Percentiles rank a stretch among this genome's conserved stretches.
Conservation (phyloP, 495 filamentous ascomycete species). For the Lepraria neglecta region DNA sequence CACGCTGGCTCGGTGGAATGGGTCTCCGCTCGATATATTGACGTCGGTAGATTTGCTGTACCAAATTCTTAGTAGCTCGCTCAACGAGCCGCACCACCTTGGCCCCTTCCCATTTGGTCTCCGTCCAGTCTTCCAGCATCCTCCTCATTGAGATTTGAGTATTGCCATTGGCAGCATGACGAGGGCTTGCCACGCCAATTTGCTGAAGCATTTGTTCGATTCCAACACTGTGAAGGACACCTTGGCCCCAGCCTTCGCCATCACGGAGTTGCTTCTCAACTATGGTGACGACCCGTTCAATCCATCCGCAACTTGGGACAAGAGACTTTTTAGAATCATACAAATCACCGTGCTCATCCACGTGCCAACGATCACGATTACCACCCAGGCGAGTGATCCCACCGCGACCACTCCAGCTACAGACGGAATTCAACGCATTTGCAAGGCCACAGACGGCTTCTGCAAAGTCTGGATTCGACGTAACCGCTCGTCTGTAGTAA, state of each 20-base stretch:
- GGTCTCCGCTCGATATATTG: slow-evolving; percentile 59
- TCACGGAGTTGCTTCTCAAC: slow-evolving; percentile 86
- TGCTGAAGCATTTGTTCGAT: slow-evolving; percentile 48
- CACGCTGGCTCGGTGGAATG: slow-evolving; percentile 55
- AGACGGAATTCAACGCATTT: slow-evolving; percentile 94
- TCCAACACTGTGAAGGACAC: slow-evolving; percentile 53
- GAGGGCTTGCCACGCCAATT: slow-evolving; percentile 31
- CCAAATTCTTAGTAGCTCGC: slow-evolving; percentile 66
- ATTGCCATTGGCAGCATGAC: slow-evolving; percentile 28
- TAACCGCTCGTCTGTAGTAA: slow-evolving; percentile 87
- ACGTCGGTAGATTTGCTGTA: slow-evolving; percentile 86
- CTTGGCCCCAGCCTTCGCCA: slow-evolving; percentile 80
- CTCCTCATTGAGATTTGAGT: slow-evolving; percentile 37
- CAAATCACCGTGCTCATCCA: slow-evolving; percentile 79
- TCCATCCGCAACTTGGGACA: slow-evolving; percentile 66
- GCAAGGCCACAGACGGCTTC: slow-evolving; percentile 95
- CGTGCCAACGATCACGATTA: slow-evolving; percentile 86
- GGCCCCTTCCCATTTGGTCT: slow-evolving; percentile 79
- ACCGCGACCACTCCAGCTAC: slow-evolving; percentile 87
- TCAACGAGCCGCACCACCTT: slow-evolving; percentile 81
- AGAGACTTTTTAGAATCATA: slow-evolving; percentile 59
- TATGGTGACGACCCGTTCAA: slow-evolving; percentile 91
- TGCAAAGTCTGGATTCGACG: slow-evolving; percentile 88
- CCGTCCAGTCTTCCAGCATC: slow-evolving; percentile 62
- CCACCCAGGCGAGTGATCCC: slow-evolving; percentile 68